Evolutionary conservation across 1,284 basidiomycete species (phyloP).

Genomic region (Malassezia globosa): DNA sequence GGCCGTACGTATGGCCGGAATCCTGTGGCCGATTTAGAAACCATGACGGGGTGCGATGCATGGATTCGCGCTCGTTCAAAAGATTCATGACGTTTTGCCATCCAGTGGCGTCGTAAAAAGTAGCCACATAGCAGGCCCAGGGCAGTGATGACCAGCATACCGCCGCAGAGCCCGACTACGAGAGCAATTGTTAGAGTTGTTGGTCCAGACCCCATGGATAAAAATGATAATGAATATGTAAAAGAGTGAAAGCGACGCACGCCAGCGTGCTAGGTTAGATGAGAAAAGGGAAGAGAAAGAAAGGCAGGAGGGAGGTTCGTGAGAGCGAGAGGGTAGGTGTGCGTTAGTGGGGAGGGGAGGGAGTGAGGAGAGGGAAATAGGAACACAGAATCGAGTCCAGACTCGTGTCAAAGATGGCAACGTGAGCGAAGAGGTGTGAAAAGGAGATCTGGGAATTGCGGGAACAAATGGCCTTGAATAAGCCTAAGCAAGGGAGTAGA

Average conservation of each 20-base stretch:
- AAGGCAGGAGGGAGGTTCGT: neutral
- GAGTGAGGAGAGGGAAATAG: too few relatives aligned
- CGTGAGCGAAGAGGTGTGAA: too few relatives aligned
- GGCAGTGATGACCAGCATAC: slow-evolving; percentile 5
- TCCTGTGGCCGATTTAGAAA: too few relatives aligned
- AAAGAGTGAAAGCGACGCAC: slow-evolving; percentile 2
- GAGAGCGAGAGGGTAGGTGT: neutral
- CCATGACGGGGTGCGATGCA: neutral
- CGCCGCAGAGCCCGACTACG: slow-evolving; percentile 4
- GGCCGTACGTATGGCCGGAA: neutral
- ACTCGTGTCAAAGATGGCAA: too few relatives aligned
- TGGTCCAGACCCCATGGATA: neutral
- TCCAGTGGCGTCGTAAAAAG: slow-evolving; percentile 12
- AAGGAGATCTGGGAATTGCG: too few relatives aligned
- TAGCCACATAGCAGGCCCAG: slow-evolving; percentile 6
- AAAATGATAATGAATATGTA: neutral
- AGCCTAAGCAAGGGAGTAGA: too few relatives aligned
- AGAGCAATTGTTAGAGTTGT: slow-evolving; percentile 9
- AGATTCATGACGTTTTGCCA: slow-evolving; percentile 5
- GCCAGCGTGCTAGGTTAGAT: slow-evolving; percentile 15
- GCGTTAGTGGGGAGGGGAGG: too few relatives aligned
- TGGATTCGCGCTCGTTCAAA: slow-evolving; percentile 5
- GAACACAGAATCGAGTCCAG: too few relatives aligned
- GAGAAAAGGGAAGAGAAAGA: too few relatives aligned
- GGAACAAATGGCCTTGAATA: too few relatives aligned